These are phyloP conservation scores for Umbelopsis ramanniana DNA, from an alignment of 192 early-diverging fungal species.

Conservation along the genomic window DNA sequence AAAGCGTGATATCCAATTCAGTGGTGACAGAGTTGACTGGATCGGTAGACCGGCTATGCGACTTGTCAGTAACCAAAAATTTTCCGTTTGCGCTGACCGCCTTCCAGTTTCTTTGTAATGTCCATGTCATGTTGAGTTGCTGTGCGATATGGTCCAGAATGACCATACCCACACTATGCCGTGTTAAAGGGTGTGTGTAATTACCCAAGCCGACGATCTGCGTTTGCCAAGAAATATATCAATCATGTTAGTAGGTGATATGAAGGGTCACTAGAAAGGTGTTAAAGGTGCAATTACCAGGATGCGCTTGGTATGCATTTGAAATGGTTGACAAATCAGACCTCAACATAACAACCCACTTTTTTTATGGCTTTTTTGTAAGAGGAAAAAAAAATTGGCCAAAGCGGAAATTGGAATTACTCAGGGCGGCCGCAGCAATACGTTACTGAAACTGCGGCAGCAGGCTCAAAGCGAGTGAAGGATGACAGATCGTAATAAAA, in stretches of 20 bases:
- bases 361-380: no score
- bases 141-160: constrained; percentile 59
- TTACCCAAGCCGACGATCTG: constrained; percentile 78
- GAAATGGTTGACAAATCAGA: neutral
- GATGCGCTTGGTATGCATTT: constrained; percentile 6
- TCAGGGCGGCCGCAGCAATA: no score
- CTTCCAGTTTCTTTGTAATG: constrained; percentile 35
- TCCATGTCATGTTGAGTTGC: constrained; percentile 50
- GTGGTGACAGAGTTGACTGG: constrained; percentile 7
- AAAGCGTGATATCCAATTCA: constrained; percentile 47
- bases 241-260: neutral
- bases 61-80: neutral
- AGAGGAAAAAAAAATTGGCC: no score
- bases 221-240: neutral
- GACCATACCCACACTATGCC: constrained; percentile 80
- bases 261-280: neutral
- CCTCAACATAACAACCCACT: no score
- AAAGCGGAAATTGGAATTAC: no score
- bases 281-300: neutral
- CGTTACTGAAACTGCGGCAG: neutral
- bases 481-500: no score
- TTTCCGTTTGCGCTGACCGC: constrained; percentile 5
- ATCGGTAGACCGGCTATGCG: neutral
- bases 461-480: no score
- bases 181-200: constrained; percentile 60